Evolutionary conservation across 2,329 filamentous ascomycete genomes (phyloP).

Genomic region (Colletotrichum chlorophyti): DNA sequence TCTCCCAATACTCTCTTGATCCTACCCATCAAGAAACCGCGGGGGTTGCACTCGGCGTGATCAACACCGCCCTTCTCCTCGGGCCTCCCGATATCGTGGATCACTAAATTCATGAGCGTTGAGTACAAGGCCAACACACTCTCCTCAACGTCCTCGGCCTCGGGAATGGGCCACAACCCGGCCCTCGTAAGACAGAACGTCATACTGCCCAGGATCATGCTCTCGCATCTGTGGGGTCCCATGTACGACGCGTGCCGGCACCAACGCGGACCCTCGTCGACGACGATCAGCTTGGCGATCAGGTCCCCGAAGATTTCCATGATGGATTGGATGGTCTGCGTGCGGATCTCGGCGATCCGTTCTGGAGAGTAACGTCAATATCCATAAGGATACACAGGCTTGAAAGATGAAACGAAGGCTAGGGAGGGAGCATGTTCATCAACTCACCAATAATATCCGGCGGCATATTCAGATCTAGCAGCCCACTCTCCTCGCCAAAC

Average conservation of each 20-base stretch:
- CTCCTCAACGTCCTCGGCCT: conserved; percentile 32
- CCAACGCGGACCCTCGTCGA: conserved; percentile 40
- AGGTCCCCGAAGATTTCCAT: conserved; percentile 35
- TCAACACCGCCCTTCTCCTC: conserved; percentile 19
- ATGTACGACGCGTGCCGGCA: conserved; percentile 41
- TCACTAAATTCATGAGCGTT: conserved; percentile 34
- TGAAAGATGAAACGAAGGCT: too few relatives aligned
- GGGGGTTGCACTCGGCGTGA: conserved; percentile 34
- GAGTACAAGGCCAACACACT: conserved; percentile 34
- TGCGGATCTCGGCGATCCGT: conserved; percentile 31
- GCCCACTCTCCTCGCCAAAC: conserved; percentile 7
- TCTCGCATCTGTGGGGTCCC: conserved; percentile 43
- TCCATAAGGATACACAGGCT: too few relatives aligned
- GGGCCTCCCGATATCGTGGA: conserved; percentile 36
- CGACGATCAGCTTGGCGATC: conserved; percentile 34
- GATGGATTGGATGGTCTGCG: conserved; percentile 33
- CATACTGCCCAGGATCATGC: conserved; percentile 44
- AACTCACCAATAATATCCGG: conserved; percentile 32
- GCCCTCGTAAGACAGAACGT: conserved; percentile 41
- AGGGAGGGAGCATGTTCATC: too few relatives aligned
- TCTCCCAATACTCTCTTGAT: conserved; percentile 32
- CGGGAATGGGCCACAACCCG: conserved; percentile 40
- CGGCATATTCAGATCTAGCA: conserved; percentile 25
- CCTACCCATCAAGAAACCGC: conserved; percentile 25
- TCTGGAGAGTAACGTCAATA: conserved; percentile 11